A percentile compares a stretch with the other conserved stretches of the same genome.
These are phyloP conservation scores for Bonnemaisonia californica DNA, from an alignment of 31 red algal genomes.

Conservation along the genomic window DNA sequence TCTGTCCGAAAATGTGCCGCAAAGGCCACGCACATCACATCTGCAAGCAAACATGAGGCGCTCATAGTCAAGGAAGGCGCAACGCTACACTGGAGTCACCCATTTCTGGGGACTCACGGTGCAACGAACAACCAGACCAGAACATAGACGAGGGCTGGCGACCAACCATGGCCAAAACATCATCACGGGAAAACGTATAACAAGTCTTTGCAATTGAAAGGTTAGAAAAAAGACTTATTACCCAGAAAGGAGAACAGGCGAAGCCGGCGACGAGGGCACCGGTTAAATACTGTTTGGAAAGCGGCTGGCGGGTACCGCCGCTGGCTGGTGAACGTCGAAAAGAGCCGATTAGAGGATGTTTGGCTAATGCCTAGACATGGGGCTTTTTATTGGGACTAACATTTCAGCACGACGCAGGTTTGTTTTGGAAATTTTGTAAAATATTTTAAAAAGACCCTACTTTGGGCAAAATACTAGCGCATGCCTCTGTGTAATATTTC, in stretches of 20 bases:
- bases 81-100: slow-evolving; percentile 48
- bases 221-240: slow-evolving; percentile 75
- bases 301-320: not conserved
- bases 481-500: no score
- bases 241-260: slow-evolving; percentile 4
- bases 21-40: not conserved
- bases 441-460: no score
- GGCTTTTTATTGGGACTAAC: no score
- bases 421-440: no score
- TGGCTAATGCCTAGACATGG: no score
- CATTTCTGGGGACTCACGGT: slow-evolving; percentile 44
- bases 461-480: no score
- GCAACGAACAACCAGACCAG: not conserved
- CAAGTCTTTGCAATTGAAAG: slow-evolving; percentile 73
- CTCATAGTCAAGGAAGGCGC: no score
- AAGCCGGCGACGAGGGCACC: not conserved
- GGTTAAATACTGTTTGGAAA: not conserved
- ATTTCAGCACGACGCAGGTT: no score
- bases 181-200: slow-evolving; percentile 73
- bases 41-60: no score
- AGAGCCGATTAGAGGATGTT: no score
- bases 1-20: slow-evolving; percentile 58
- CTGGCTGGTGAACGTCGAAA: not conserved
- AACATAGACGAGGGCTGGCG: slow-evolving; percentile 32
- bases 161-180: slow-evolving; percentile 51